phyloP scores from a whole-genome alignment of 768 basidiomycete species.

The Collybia mongolica region DNA sequence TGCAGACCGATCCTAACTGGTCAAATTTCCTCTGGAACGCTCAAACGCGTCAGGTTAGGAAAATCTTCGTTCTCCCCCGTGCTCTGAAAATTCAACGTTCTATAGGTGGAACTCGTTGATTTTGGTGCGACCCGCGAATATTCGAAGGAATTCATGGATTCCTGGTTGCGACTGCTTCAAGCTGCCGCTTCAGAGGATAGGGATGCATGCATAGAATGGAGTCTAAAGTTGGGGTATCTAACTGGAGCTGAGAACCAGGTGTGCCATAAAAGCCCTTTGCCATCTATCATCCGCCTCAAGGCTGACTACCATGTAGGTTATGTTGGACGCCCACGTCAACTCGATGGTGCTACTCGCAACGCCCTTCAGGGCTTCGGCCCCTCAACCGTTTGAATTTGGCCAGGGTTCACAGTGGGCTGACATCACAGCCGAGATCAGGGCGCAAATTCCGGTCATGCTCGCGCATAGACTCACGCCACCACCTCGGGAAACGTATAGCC shows the following conservation, averaged over 20 bases:
- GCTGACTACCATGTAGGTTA: slow-evolving; percentile 44
- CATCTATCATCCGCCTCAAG: too few relatives aligned
- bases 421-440: slow-evolving; percentile 76
- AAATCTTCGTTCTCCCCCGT: neutral
- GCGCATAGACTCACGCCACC: slow-evolving; percentile 87
- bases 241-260: slow-evolving; percentile 88
- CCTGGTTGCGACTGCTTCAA: slow-evolving; percentile 81
- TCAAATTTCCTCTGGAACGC: slow-evolving; percentile 93
- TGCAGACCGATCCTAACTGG: slow-evolving; percentile 99
- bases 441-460: slow-evolving; percentile 88
- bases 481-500: slow-evolving; percentile 90
- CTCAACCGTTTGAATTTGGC: slow-evolving; percentile 82
- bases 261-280: slow-evolving; percentile 3
- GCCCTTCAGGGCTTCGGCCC: slow-evolving; percentile 69
- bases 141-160: slow-evolving; percentile 80
- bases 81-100: neutral
- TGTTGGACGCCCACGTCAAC: slow-evolving; percentile 83
- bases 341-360: slow-evolving; percentile 84
- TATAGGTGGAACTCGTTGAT: slow-evolving; percentile 84
- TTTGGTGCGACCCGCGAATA: slow-evolving; percentile 95
- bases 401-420: slow-evolving; percentile 59
- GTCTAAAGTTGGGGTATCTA: slow-evolving; percentile 83
- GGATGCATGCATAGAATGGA: slow-evolving; percentile 66
- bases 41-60: slow-evolving; percentile 53
- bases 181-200: slow-evolving; percentile 74